Base-by-base conservation (phyloP, 73 alveolate genomes). In the Loxodes magnus region DNA sequence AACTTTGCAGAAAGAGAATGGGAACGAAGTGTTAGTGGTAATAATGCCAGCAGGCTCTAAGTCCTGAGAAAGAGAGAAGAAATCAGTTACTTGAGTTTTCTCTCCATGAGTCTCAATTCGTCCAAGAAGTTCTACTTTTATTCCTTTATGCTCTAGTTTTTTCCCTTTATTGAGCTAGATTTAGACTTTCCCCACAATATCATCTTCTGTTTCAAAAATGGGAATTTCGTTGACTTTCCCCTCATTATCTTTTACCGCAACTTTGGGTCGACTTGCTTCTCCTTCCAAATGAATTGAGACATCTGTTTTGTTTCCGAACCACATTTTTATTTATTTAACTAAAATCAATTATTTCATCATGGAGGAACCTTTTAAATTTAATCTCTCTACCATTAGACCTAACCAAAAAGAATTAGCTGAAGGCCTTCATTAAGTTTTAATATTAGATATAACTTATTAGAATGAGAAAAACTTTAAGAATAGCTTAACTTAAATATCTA, bases 101-200 rank as follows among this genome's bases (percentile, higher is more conserved):
- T 87, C 92, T 41, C 55, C 22, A 16, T 48, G 16, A 14, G 56
- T 15, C 24, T n/a, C 78, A 34, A 75, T 75, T 29, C 50, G 30
- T 9, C 97, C 97, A 34, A 79, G 66, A 20, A 88, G 57, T 54
- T 88, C 95, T 15, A 83, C 88, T 64, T 68, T 88, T 21, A 88
- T 74, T 22, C 97, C 97, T 43, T 70, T 63, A 62, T 87, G 97
- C 46, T 82, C 93, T 33, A 87, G 49, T 26, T 75, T 52, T 29
- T 79, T 74, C 20, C 78, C 56, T 39, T 61, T 67, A 19, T 28
- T 17, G 35, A 87, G 46, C 43, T 60, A 55, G 35, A 87, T 44
- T 30, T 59, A 68, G 20, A 78, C 56, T 38, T 59, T 70, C 14
- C 97, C 97, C 51, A 71, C 24, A 10, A 87, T 71, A 51, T 64